A percentile compares a stretch with the other conserved stretches of the same genome.
These are phyloP conservation scores for Metschnikowia santaceciliae DNA, from an alignment of 805 yeast species.

Conservation along the genomic window DNA sequence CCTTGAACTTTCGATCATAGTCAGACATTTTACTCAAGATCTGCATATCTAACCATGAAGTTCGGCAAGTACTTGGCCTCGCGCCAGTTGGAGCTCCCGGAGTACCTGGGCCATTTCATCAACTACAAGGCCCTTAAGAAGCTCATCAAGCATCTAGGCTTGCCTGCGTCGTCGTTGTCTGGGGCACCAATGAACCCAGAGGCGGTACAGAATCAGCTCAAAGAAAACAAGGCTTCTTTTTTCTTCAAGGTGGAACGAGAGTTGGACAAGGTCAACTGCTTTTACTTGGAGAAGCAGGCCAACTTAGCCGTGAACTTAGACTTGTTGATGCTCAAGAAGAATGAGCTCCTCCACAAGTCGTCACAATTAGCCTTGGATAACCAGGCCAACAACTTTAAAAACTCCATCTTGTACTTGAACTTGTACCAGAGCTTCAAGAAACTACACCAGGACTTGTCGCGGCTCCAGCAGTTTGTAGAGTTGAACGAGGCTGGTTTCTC, in stretches of 20 bases:
- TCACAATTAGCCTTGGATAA: constrained; percentile 14
- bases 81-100: constrained; percentile 91
- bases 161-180: constrained; percentile 26
- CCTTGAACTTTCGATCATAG: too few species aligned
- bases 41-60: constrained; percentile 46
- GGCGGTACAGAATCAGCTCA: constrained; percentile 46
- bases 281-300: constrained; percentile 86
- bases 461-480: constrained; percentile 91
- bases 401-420: constrained; percentile 75
- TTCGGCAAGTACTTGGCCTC: constrained; percentile 95
- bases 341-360: constrained; percentile 38
- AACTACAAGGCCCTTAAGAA: constrained; percentile 92
- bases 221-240: constrained; percentile 86
- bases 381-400: constrained; percentile 41
- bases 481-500: constrained; percentile 94
- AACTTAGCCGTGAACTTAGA: constrained; percentile 79
- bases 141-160: constrained; percentile 77
- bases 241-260: constrained; percentile 91
- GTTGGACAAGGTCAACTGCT: constrained; percentile 90
- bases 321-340: constrained; percentile 67
- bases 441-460: constrained; percentile 80
- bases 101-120: constrained; percentile 88
- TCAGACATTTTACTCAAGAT: too few species aligned
- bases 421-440: constrained; percentile 85
- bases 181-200: constrained; percentile 20